Percentiles rank a stretch among this genome's conserved stretches.
These are phyloP conservation scores for Fusarium phyllophilum DNA, from an alignment of 2,329 filamentous ascomycete genomes.

Conservation along the genomic window DNA sequence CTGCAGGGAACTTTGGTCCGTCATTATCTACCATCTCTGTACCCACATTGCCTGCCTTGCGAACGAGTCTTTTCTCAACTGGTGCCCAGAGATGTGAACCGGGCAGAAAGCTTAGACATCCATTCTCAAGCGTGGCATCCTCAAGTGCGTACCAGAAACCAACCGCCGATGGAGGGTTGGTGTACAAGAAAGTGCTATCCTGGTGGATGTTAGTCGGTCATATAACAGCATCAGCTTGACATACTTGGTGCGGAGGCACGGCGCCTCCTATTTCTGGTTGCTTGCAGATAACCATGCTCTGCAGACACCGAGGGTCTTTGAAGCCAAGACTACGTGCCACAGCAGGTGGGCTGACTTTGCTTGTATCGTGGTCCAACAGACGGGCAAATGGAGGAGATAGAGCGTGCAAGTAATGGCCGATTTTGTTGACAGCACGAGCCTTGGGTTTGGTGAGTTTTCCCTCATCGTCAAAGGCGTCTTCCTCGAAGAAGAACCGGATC, in stretches of 20 bases:
- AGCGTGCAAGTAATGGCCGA: constrained; percentile 80
- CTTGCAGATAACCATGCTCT: constrained; percentile 99
- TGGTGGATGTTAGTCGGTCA: constrained; percentile 62
- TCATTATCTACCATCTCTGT: constrained; percentile 79
- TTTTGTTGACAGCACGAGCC: constrained; percentile 87
- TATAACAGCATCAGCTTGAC: neutral
- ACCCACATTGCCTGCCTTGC: constrained; percentile 63
- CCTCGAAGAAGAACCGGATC: constrained; percentile 96
- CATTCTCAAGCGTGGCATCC: constrained; percentile 87
- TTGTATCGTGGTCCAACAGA: constrained; percentile 57
- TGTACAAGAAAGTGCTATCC: constrained; percentile 93
- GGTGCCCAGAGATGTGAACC: constrained; percentile 82
- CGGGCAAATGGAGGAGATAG: constrained; percentile 73
- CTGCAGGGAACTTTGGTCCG: constrained; percentile 70
- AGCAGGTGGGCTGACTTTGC: constrained; percentile 58
- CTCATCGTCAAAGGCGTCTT: constrained; percentile 80
- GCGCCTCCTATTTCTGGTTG: constrained; percentile 95
- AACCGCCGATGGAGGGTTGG: constrained; percentile 85
- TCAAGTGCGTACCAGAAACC: constrained; percentile 98
- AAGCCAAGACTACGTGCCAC: constrained; percentile 80
- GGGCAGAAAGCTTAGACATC: constrained; percentile 85
- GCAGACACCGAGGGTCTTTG: constrained; percentile 78
- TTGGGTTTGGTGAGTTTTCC: constrained; percentile 81
- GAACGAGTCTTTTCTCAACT: constrained; percentile 79
- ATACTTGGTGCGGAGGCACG: constrained; percentile 84